Base-by-base conservation (phyloP, 2,329 filamentous ascomycete species). In the Scedosporium boydii region DNA sequence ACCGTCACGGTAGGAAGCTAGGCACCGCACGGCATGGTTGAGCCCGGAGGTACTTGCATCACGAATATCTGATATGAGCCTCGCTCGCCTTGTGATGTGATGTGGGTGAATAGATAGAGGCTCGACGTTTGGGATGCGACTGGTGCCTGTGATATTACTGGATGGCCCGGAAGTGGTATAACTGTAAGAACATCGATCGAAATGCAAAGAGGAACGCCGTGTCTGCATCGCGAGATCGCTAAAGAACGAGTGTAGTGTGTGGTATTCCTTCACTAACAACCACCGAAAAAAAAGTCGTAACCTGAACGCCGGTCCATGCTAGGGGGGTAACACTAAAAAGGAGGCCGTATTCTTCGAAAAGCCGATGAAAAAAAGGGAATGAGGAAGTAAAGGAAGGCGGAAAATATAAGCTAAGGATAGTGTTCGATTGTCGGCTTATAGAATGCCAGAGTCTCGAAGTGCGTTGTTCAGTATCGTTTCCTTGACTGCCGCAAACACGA, bases 401-500 rank as follows among this genome's bases (percentile, higher is more conserved):
- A 66, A 58, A 62, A 63, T 62, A 62, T 64, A 59, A 38, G 58
- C 27, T 55, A 14, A 34, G 38, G 58, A 10, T 12, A 21, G n/a
- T 21, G 10, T n/a, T 53, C 48, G 21, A n/a, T 21, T 38, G 23
- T 41, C 44, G 14, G 26, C 16, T 21, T 67, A 71, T 69, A 99
- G 85, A 75, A 99, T 98, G 68, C 95, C 95, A 23, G 95, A 98
- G 75, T 99, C 95, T 78, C 96, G 97, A 68, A 99, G 84, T 58
- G 95, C 95, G 74, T 99, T 99, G 76, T 98, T 96, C 68, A 99
- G 79, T 71, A 99, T 99, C 41, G 95, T 99, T 78, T 99, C 95
- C 75, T 99, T 99, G 64, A 99, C 95, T 7, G 95, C 95, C 41
- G 93, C 95, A 76, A 99, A 99, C 58, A 99, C 95, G 44, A 99